phyloP scores from a whole-genome alignment of 2,329 filamentous ascomycete genomes.

The Dothistroma pini region DNA sequence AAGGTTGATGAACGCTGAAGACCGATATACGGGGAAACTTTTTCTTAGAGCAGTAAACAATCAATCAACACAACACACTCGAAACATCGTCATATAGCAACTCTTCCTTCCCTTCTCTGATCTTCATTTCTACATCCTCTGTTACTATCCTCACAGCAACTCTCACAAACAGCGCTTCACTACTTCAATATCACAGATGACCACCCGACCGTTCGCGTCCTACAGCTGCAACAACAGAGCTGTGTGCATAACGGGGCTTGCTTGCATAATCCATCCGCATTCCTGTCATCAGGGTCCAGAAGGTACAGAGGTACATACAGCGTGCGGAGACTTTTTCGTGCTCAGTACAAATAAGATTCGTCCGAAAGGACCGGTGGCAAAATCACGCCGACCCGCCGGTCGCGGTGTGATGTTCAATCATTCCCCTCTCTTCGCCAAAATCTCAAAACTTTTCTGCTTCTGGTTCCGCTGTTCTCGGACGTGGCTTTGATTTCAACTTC shows the following conservation, averaged over 20 bases:
- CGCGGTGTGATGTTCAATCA: no score
- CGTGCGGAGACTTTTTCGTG: no score
- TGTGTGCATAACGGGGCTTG: neutral
- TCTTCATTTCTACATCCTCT: neutral
- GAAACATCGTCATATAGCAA: neutral
- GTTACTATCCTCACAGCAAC: neutral
- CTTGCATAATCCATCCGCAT: neutral
- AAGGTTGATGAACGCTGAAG: constrained; percentile 16
- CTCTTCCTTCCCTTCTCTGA: neutral
- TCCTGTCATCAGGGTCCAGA: neutral
- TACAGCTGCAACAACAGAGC: neutral
- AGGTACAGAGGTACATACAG: neutral
- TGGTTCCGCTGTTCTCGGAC: neutral
- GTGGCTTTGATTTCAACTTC: neutral
- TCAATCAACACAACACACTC: constrained; percentile 15
- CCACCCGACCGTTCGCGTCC: neutral
- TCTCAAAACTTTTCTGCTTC: neutral
- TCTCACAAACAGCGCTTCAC: neutral
- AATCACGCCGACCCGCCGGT: no score
- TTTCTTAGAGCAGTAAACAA: constrained; percentile 6
- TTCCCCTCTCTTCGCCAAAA: no score
- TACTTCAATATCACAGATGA: neutral
- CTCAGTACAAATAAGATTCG: no score
- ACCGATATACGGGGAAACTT: constrained; percentile 1
- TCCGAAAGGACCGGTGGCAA: no score